These are phyloP conservation scores for Metschnikowia anglica DNA, from an alignment of 805 yeast genomes.

Conservation along the genomic window DNA sequence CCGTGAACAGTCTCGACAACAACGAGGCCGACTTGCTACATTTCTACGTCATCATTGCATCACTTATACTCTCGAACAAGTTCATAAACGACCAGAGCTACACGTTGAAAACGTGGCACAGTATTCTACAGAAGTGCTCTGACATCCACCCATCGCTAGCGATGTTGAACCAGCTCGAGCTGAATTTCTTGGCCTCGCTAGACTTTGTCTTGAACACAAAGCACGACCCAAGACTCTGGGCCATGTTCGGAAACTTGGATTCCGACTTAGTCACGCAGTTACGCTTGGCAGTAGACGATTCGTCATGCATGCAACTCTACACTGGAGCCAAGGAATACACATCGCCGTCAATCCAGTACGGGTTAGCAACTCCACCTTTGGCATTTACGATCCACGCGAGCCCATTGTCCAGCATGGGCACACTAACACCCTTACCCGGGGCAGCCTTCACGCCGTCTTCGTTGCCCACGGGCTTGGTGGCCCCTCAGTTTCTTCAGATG, in stretches of 20 bases:
- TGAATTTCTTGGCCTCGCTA: constrained; percentile 17
- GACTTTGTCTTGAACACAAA: constrained; percentile 14
- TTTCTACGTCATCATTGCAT: constrained; percentile 18
- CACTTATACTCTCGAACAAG: constrained; percentile 33
- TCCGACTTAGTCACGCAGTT: constrained; percentile 6
- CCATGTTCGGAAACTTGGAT: constrained; percentile 6
- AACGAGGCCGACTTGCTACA: constrained; percentile 15
- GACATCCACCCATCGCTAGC: constrained; percentile 14
- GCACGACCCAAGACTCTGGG: constrained; percentile 17
- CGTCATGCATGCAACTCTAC: not conserved
- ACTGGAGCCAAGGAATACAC: not conserved
- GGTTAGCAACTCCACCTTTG: constrained; percentile 16
- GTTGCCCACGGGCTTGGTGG: constrained; percentile 3
- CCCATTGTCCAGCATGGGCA: constrained; percentile 11
- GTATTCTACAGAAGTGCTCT: constrained; percentile 16
- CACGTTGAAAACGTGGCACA: constrained; percentile 52
- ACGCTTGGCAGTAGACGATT: constrained; percentile 5
- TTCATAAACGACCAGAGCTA: constrained; percentile 50
- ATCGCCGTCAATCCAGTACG: constrained; percentile 1
- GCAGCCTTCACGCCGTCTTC: constrained; percentile 15
- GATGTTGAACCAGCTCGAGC: constrained; percentile 22
- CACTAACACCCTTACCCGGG: constrained; percentile 9
- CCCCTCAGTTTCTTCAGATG: constrained; percentile 7
- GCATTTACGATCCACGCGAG: constrained; percentile 13
- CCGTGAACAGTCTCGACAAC: constrained; percentile 14